Percentiles rank a stretch among this genome's conserved stretches.
Evolutionary conservation across 805 yeast species (phyloP).

Genomic region (Saturnispora kantuleensis): DNA sequence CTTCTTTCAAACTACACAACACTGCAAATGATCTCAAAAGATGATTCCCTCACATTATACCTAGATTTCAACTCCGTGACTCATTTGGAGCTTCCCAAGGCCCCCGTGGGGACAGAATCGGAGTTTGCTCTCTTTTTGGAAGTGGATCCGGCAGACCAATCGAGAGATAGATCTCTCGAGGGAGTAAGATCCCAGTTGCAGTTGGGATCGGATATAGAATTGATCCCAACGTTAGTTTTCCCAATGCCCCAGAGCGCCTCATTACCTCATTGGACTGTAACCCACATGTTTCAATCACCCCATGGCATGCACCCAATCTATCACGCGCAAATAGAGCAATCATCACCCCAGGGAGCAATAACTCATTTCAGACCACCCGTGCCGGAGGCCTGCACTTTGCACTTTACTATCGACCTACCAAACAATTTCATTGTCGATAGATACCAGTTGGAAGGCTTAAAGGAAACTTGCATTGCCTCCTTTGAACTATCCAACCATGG

Average conservation of each 20-base stretch:
- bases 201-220: slow-evolving; percentile 5
- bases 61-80: not conserved
- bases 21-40: slow-evolving; percentile 2
- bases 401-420: slow-evolving; percentile 15
- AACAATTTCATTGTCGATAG: slow-evolving; percentile 21
- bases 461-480: slow-evolving; percentile 6
- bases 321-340: slow-evolving; percentile 6
- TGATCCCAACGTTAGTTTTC: slow-evolving; percentile 20
- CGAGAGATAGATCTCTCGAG: slow-evolving; percentile 8
- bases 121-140: slow-evolving; percentile 4
- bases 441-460: slow-evolving; percentile 17
- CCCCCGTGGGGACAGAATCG: not conserved
- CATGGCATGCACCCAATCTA: slow-evolving; percentile 23
- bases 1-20: not conserved
- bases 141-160: not conserved
- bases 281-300: slow-evolving; percentile 14
- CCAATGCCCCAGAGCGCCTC: slow-evolving; percentile 16
- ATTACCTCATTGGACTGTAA: slow-evolving; percentile 10
- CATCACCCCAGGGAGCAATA: no score
- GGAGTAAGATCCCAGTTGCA: slow-evolving; percentile 6
- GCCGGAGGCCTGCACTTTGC: not conserved
- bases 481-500: slow-evolving; percentile 14
- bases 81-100: not conserved
- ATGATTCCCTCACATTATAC: not conserved
- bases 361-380: no score